These are phyloP conservation scores for Phascolomyces articulosus DNA, from an alignment of 371 early-diverging fungal genomes.

Conservation along the genomic window DNA sequence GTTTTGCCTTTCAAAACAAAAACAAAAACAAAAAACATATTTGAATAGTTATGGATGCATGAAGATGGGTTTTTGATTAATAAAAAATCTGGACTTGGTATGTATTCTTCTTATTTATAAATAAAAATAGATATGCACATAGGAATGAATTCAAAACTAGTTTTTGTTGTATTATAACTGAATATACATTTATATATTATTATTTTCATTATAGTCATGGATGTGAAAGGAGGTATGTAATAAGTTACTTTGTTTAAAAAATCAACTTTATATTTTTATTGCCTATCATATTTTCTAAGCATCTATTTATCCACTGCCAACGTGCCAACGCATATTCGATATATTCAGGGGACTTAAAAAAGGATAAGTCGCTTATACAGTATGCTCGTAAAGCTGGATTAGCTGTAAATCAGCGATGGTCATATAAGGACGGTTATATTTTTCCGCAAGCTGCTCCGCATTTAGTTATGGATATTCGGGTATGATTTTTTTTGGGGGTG, in stretches of 20 bases:
- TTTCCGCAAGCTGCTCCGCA: conserved; percentile 37
- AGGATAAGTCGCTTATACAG: conserved; percentile 44
- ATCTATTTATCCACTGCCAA: neutral
- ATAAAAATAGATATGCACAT: too few relatives aligned
- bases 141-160: too few relatives aligned
- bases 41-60: conserved; percentile 44
- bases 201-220: conserved; percentile 5
- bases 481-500: conserved; percentile 10
- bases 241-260: too few relatives aligned
- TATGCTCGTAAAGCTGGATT: conserved; percentile 50
- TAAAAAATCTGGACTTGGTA: conserved; percentile 53
- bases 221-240: conserved; percentile 39
- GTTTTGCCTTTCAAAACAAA: too few relatives aligned
- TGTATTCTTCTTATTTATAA: neutral
- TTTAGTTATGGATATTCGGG: conserved; percentile 42
- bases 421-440: conserved; percentile 42
- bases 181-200: too few relatives aligned
- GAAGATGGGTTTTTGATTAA: conserved; percentile 51
- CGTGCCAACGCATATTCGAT: neutral
- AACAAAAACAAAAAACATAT: too few relatives aligned
- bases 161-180: too few relatives aligned
- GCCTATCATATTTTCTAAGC: neutral
- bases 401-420: conserved; percentile 51
- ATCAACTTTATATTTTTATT: too few relatives aligned
- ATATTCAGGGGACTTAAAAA: conserved; percentile 28